Conservation (phyloP, 148 eudicot genomes). For the Chenopodium formosanum region DNA sequence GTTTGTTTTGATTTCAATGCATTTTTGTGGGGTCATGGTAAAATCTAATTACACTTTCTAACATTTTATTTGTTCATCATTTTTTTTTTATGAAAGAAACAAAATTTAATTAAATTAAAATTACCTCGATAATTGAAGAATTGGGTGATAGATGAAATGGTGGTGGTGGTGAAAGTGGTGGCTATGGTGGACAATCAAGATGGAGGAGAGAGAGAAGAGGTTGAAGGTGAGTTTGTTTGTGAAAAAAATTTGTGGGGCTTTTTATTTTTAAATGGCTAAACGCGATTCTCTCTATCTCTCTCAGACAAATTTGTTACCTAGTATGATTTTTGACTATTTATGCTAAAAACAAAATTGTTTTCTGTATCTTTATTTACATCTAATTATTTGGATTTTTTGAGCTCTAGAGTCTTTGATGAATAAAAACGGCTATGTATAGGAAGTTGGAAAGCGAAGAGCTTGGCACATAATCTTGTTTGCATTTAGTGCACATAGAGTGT, state of each 20-base stretch:
- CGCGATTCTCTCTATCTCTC: constrained; percentile 15
- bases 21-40: constrained; percentile 17
- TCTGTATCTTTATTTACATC: no score
- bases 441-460: no score
- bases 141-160: not conserved
- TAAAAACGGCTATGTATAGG: no score
- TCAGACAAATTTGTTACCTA: not conserved
- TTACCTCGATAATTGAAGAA: not conserved
- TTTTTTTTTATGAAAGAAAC: no score
- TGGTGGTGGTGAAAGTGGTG: constrained; percentile 16
- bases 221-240: constrained; percentile 19
- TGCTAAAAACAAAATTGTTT: not conserved
- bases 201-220: constrained; percentile 3
- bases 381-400: no score
- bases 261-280: constrained; percentile 22
- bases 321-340: not conserved
- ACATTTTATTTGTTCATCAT: no score
- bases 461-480: no score
- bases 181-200: constrained; percentile 20
- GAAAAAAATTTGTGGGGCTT: not conserved
- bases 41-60: not conserved
- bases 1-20: not conserved
- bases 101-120: not conserved
- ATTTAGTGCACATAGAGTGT: no score
- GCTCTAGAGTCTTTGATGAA: no score